A percentile compares a stretch with the other conserved stretches of the same genome.
Conservation (phyloP, 2,329 filamentous ascomycete genomes). For the Chaetoscypha palmicola region DNA sequence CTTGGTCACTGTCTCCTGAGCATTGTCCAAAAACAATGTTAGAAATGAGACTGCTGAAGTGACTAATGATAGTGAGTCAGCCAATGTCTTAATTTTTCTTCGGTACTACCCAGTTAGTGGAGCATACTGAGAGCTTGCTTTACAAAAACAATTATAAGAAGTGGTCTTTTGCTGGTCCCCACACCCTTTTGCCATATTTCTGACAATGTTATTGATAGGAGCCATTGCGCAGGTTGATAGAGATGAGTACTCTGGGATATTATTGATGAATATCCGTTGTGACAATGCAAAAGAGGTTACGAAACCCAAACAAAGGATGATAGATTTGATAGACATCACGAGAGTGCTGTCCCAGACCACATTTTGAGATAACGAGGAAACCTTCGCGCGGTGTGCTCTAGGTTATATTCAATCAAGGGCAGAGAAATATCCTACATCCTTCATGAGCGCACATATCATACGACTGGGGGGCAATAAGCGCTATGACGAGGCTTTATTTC, state of each 20-base stretch:
- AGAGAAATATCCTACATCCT: background rate
- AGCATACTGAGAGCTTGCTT: background rate
- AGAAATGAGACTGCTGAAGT: background rate
- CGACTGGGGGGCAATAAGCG: too few relatives aligned
- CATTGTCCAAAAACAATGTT: background rate
- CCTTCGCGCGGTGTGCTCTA: too few relatives aligned
- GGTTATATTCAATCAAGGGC: background rate
- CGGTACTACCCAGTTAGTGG: too few relatives aligned
- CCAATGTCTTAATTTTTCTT: too few relatives aligned
- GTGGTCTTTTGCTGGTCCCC: background rate
- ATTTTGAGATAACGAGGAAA: too few relatives aligned
- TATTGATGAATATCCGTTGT: background rate
- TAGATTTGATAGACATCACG: background rate
- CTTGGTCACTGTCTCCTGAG: background rate
- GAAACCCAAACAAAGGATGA: background rate
- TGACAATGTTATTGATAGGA: background rate
- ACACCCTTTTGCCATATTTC: background rate
- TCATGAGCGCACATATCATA: too few relatives aligned
- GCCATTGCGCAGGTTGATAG: background rate
- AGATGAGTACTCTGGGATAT: background rate
- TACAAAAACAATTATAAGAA: constrained; percentile 1
- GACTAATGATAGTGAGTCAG: background rate
- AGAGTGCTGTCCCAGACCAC: too few relatives aligned
- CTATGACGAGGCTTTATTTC: too few relatives aligned
- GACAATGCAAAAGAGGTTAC: background rate